A percentile compares a stretch with the other conserved stretches of the same genome.
These are phyloP conservation scores for Neoconidiobolus thromboides DNA, from an alignment of 371 early-diverging fungal genomes.

Conservation along the genomic window DNA sequence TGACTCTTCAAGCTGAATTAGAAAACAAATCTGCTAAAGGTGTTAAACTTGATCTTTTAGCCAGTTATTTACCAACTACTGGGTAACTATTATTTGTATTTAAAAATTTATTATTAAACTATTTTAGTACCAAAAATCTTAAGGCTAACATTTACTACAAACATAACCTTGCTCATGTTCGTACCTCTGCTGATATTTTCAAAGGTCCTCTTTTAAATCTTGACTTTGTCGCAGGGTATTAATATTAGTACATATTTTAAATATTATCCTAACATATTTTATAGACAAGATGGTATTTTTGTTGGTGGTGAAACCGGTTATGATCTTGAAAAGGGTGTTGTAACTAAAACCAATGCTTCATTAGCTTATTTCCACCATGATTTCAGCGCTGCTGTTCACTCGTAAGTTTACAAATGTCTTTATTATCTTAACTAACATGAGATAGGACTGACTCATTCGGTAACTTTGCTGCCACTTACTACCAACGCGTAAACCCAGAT, in stretches of 20 bases:
- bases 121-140: constrained; percentile 37
- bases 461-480: constrained; percentile 78
- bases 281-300: constrained; percentile 62
- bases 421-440: constrained; percentile 25
- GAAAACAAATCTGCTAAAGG: constrained; percentile 84
- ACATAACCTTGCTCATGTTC: constrained; percentile 58
- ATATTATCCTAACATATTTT: background rate
- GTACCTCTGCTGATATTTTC: constrained; percentile 51
- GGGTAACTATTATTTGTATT: constrained; percentile 12
- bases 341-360: constrained; percentile 71
- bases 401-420: constrained; percentile 38
- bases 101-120: background rate
- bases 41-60: constrained; percentile 48
- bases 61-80: constrained; percentile 22
- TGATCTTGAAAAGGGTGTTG: constrained; percentile 66
- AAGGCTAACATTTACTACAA: constrained; percentile 64
- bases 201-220: constrained; percentile 57
- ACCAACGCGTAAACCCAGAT: constrained; percentile 78
- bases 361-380: constrained; percentile 69
- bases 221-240: constrained; percentile 43
- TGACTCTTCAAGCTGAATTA: constrained; percentile 81
- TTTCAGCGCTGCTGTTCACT: constrained; percentile 73
- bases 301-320: constrained; percentile 85
- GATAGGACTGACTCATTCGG: constrained; percentile 23
- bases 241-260: background rate